Conservation (phyloP, 2,329 filamentous ascomycete genomes). For the Penicillium sp. region DNA sequence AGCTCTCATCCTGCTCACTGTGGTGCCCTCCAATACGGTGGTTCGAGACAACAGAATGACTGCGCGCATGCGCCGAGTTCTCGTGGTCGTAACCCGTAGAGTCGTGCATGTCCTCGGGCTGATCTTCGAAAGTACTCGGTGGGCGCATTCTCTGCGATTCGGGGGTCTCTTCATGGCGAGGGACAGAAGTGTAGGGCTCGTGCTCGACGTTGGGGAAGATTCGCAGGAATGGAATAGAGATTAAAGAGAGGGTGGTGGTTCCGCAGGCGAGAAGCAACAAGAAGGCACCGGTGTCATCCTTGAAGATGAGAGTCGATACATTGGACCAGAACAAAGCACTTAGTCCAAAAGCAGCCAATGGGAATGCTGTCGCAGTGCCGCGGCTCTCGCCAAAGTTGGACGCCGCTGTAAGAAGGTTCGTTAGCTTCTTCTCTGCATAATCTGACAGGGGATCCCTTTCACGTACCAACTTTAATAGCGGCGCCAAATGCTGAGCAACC, state of each 20-base stretch:
- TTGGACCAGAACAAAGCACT: slow-evolving; percentile 96
- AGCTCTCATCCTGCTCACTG: slow-evolving; percentile 66
- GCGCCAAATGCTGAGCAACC: slow-evolving; percentile 89
- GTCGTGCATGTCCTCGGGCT: slow-evolving; percentile 36
- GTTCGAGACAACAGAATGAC: slow-evolving; percentile 32
- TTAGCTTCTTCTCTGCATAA: slow-evolving; percentile 8
- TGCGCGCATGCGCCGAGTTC: slow-evolving; percentile 27
- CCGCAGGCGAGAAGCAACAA: slow-evolving; percentile 77
- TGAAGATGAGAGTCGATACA: slow-evolving; percentile 73
- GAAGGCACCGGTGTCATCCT: slow-evolving; percentile 78
- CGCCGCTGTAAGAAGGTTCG: slow-evolving; percentile 56
- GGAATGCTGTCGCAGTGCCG: slow-evolving; percentile 91
- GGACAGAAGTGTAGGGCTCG: slow-evolving; percentile 45
- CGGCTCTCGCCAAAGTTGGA: slow-evolving; percentile 89
- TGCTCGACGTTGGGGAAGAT: slow-evolving; percentile 63
- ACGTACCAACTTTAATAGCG: slow-evolving; percentile 70
- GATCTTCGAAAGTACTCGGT: slow-evolving; percentile 25
- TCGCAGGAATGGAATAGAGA: slow-evolving; percentile 81
- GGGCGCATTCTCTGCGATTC: slow-evolving; percentile 35
- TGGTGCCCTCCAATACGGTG: slow-evolving; percentile 23
- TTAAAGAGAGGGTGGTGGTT: slow-evolving; percentile 71
- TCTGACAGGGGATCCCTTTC: not conserved
- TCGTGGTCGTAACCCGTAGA: slow-evolving; percentile 32
- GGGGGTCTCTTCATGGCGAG: slow-evolving; percentile 34
- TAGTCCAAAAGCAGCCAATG: slow-evolving; percentile 86